A percentile compares a stretch with the other conserved stretches of the same genome.
Evolutionary conservation across 345 rosid species (phyloP).

Genomic region (Adansonia digitata): DNA sequence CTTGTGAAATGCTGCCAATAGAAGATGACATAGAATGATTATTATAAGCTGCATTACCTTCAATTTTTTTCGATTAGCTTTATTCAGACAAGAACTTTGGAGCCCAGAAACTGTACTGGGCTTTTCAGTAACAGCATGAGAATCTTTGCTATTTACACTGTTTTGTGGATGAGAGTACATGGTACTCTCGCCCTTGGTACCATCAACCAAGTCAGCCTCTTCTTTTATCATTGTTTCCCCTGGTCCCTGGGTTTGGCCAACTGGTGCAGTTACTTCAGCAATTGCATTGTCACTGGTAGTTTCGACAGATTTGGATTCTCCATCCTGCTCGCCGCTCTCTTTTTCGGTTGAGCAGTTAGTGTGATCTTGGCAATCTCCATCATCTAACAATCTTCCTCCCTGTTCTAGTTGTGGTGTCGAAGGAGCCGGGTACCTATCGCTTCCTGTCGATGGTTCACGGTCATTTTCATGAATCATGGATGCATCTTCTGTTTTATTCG

Average conservation of each 20-base stretch:
- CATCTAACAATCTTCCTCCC: constrained; percentile 51
- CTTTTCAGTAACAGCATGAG: constrained; percentile 21
- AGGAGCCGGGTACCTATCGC: constrained; percentile 70
- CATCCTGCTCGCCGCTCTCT: constrained; percentile 55
- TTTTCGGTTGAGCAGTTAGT: constrained; percentile 48
- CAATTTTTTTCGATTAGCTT: constrained; percentile 59
- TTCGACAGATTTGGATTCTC: constrained; percentile 88
- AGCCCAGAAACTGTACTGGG: constrained; percentile 31
- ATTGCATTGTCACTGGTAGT: constrained; percentile 44
- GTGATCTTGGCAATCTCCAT: constrained; percentile 67
- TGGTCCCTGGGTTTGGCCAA: constrained; percentile 17
- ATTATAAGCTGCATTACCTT: constrained; percentile 29
- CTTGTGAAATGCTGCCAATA: background rate
- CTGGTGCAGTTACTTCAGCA: constrained; percentile 29
- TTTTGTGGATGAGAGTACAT: constrained; percentile 16
- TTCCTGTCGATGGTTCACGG: constrained; percentile 28
- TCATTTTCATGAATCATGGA: constrained; percentile 29
- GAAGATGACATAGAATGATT: background rate
- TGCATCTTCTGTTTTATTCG: constrained; percentile 28
- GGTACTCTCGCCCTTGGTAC: constrained; percentile 27
- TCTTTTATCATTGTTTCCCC: constrained; percentile 30
- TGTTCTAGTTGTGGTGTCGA: constrained; percentile 75
- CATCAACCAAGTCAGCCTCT: constrained; percentile 43
- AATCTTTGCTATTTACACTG: constrained; percentile 25
- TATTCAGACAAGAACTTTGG: constrained; percentile 36